Percentiles rank a stretch among this genome's conserved stretches.
These are phyloP conservation scores for Trichoderma brevicompactum DNA, from an alignment of 2,329 filamentous ascomycete species.

Conservation along the genomic window DNA sequence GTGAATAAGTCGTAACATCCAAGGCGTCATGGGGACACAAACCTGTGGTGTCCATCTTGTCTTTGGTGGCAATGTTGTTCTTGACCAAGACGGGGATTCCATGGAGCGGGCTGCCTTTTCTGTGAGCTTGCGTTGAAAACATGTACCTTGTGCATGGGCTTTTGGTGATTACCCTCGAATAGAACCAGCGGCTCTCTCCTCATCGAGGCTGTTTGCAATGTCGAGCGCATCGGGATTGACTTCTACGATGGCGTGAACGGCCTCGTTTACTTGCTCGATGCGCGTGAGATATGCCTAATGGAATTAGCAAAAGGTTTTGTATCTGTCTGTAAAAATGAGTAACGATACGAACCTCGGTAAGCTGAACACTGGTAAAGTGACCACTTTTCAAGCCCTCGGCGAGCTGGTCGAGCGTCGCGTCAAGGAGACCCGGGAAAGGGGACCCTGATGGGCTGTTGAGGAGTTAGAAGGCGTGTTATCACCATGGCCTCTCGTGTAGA, in stretches of 20 bases:
- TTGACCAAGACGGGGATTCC: conserved; percentile 69
- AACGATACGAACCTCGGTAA: conserved; percentile 36
- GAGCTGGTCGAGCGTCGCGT: conserved; percentile 43
- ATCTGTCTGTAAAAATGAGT: background rate
- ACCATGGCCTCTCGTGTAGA: background rate
- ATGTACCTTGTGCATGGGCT: background rate
- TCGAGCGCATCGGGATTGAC: conserved; percentile 43
- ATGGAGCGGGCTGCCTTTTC: conserved; percentile 51
- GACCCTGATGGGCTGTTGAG: background rate
- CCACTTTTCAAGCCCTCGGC: conserved; percentile 38
- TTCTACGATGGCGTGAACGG: conserved; percentile 42
- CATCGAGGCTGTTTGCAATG: conserved; percentile 41
- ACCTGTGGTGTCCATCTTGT: conserved; percentile 61
- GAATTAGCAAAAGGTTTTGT: background rate
- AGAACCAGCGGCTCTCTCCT: conserved; percentile 37
- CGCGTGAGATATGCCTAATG: conserved; percentile 35
- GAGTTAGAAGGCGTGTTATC: background rate
- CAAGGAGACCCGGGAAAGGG: conserved; percentile 41
- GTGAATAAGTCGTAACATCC: background rate
- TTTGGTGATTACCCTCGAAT: conserved; percentile 35
- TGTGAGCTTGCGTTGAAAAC: background rate
- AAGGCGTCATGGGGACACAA: background rate
- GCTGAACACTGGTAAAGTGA: conserved; percentile 44
- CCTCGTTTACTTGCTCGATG: conserved; percentile 36
- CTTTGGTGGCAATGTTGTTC: conserved; percentile 66